Evolutionary conservation across 352 stramenopile species (phyloP), one percentile per base, ranked within the genome.

Genomic region (Phytophthora hibernalis): DNA sequence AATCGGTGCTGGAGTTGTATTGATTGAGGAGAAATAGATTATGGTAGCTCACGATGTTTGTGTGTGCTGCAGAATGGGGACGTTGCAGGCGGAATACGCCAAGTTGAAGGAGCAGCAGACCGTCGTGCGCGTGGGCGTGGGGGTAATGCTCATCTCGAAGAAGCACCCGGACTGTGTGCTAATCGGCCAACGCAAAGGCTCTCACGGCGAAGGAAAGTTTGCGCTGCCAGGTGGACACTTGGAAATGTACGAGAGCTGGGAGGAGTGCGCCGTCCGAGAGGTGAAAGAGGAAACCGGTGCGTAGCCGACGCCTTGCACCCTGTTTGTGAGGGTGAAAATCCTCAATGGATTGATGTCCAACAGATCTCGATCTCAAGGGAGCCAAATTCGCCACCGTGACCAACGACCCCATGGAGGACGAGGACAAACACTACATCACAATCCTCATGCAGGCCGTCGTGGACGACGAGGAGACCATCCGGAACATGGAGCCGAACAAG

Each of bases 391-490:
- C 82, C 16, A 89, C 87, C 45, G 83, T 91, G 48, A 95, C 87
- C 10, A 95, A 95, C 68, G 87, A 95, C 65, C 77, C 77, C 7
- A 95, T 93, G 85, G 72, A 90, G 60, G 75, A 91, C 54, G 82
- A 93, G 60, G 78, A 65, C 61, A 94, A 93, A 58, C 87, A 95
- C 68, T 95, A 93, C 74, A 92, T 93, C 54, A 95, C 87, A 42
- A 90, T 95, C 62, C 84, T 94, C 51, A 91, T 93, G 81, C 82
- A 93, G 48, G 84, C 85, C 3, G 54, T 54, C 3, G 80, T 95
- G 35, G 61, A 71, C n/a, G 57, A 74, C 24, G 63, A 65, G 30
- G 83, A 93, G 59, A 72, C 68, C 26, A 65, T 84, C 28, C 65
- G 66, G 43, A 91, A 92, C 72, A 94, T 93, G 85, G 87, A 95